Evolutionary conservation across 805 yeast genomes (phyloP).

Genomic region (Candida ipomoeae): DNA sequence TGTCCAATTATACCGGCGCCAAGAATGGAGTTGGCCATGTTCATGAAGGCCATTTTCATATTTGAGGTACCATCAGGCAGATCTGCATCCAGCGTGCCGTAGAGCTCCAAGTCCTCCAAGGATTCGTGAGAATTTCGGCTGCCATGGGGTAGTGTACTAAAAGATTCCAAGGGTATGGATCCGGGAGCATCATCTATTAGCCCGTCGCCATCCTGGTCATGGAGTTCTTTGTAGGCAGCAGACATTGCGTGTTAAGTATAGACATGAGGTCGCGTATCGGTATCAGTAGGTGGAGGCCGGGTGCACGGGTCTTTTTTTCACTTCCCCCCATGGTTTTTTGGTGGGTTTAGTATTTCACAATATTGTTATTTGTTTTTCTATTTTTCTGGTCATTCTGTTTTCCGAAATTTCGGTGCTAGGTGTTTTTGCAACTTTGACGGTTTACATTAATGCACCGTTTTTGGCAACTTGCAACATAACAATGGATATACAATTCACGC

Average conservation of each 20-base stretch:
- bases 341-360: neutral
- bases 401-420: neutral
- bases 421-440: neutral
- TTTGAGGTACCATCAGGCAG: slow-evolving; percentile 28
- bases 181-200: neutral
- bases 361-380: no score
- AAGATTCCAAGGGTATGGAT: neutral
- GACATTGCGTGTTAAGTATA: neutral
- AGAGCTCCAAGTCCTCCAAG: slow-evolving; percentile 6
- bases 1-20: slow-evolving; percentile 97
- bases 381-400: neutral
- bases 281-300: neutral
- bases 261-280: neutral
- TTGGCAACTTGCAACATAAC: neutral
- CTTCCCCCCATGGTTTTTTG: neutral
- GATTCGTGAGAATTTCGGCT: neutral
- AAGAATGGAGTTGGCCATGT: slow-evolving; percentile 91
- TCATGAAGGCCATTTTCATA: slow-evolving; percentile 89
- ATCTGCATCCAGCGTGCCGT: neutral
- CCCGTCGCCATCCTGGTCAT: neutral
- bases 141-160: neutral
- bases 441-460: neutral
- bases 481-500: neutral
- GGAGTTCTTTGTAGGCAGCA: slow-evolving; percentile 2
- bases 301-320: slow-evolving; percentile 1